Base-by-base conservation (phyloP, 2,329 filamentous ascomycete genomes). In the Ambrosiella cleistominuta region DNA sequence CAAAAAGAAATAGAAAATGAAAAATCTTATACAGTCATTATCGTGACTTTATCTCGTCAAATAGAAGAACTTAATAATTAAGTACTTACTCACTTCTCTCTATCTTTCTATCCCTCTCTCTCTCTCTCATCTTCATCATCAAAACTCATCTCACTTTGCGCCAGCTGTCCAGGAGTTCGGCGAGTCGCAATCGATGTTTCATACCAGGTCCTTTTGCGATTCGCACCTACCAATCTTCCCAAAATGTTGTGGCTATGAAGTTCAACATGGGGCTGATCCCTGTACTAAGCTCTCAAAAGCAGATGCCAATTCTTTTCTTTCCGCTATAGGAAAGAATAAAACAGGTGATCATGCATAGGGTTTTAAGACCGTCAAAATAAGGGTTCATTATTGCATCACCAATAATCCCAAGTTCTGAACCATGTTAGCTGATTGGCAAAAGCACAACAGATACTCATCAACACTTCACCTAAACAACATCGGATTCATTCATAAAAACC, bases 141-240 rank as follows among this genome's bases (percentile, higher is more conserved):
- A 38, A 38, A 37, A 54, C 39, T 19, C 7, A 17, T 35, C 38
- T 38, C 35, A 35, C 19, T 36, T 50, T 50, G 35, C 55, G 55
- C 55, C 45, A 57, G 44, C 55, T 57, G 55, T 12, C 45, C 55
- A 47, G 19, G 35, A 37, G 35, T 36, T 56, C 13, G 17, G 27
- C 6, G 47, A 27, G 13, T 51, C 47, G 27, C 47, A 51, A 51
- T 27, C 7, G n/a, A 11, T 36, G 47, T 51, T 51, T 51, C 47
- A 51, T 9, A 51, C 47, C 8, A n/a, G 47, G 2, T n/a, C 6
- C n/a, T 3, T 35, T 35, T 57, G 47, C 47, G 39, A 57, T 57
- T 38, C n/a, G 49, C 56, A 57, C 56, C 11, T 8, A 3, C 7
- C 8, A 15, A 15, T 45, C 47, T 15, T 11, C 47, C 17, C 35